Conservation (phyloP, 192 early-diverging fungal species). For the Lobosporangium transversale region DNA sequence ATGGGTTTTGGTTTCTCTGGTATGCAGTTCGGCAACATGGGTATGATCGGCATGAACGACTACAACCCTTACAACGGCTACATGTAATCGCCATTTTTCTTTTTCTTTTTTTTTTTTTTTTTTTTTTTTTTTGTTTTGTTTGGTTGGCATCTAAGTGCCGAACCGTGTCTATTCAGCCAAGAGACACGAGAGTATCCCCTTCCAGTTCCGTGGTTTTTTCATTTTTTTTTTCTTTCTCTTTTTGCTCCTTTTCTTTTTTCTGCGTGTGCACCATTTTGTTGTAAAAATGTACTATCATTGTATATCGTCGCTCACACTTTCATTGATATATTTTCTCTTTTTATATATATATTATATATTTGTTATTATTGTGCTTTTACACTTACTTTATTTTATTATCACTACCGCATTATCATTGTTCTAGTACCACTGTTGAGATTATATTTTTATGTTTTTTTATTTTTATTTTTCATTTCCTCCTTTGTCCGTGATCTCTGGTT, state of each 20-base stretch:
- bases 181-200: too few relatives aligned
- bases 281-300: slow-evolving; percentile 42
- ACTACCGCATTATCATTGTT: slow-evolving; percentile 19
- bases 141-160: too few relatives aligned
- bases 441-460: too few relatives aligned
- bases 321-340: neutral
- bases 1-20: slow-evolving; percentile 46
- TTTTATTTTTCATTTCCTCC: too few relatives aligned
- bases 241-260: slow-evolving; percentile 13
- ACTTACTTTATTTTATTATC: slow-evolving; percentile 11
- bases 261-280: slow-evolving; percentile 32
- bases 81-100: slow-evolving; percentile 57
- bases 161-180: neutral
- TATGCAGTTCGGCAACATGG: slow-evolving; percentile 56
- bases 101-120: slow-evolving; percentile 3
- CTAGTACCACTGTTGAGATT: slow-evolving; percentile 7
- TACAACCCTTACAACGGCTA: slow-evolving; percentile 50
- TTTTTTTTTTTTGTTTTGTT: slow-evolving; percentile 3
- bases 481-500: too few relatives aligned
- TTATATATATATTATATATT: neutral
- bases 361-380: slow-evolving; percentile 22
- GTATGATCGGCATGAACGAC: slow-evolving; percentile 63
- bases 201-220: neutral
- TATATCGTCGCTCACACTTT: slow-evolving; percentile 26
- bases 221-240: slow-evolving; percentile 14